Evolutionary conservation across 805 yeast genomes (phyloP), one percentile per base, ranked within the genome.

Genomic region (Blastobotrys parvus): DNA sequence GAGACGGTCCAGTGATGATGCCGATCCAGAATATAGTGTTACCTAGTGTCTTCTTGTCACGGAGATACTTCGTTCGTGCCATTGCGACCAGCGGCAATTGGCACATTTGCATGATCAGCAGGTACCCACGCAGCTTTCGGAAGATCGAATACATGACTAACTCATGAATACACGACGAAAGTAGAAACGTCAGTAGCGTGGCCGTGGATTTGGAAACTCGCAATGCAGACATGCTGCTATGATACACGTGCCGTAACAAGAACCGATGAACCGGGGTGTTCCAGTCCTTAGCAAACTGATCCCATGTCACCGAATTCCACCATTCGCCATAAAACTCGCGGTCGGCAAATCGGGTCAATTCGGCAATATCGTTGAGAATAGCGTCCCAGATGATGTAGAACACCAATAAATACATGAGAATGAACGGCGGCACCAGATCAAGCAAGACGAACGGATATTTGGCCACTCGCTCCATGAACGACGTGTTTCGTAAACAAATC

Each of bases 271-370:
- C 97, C 0, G 97, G 96, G 7, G 76, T 74, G 60, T 92, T 92
- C 98, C 99, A 94, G 48, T 83, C 78, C 50, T 97, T 71, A 8
- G 96, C 82, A 61, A 85, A 92, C 58, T 89, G 89, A 45, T 84
- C 84, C 96, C 97, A 92, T 34, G 86, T 82, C 16, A 82, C 77
- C 48, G 94, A 84, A 54, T 89, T 86, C 98, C 99, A 92, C 98
- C 98, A 94, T 35, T 87, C 84, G 2, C 94, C 90, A 58, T 94
- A 92, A 62, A 92, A 92, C 51, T 83, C 83, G 40, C 98, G 75
- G 60, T 92, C 97, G 3, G 86, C 96, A 64, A 80, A 94, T 41
- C 72, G 58, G 13, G 95, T 80, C 31, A 90, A 67, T 60, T 92
- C 98, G 0, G 95, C 97, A 53, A 94, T 74, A 19, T 83, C 82